phyloP scores from a whole-genome alignment of 2,329 filamentous ascomycete genomes.

The Thielaviopsis punctulata region DNA sequence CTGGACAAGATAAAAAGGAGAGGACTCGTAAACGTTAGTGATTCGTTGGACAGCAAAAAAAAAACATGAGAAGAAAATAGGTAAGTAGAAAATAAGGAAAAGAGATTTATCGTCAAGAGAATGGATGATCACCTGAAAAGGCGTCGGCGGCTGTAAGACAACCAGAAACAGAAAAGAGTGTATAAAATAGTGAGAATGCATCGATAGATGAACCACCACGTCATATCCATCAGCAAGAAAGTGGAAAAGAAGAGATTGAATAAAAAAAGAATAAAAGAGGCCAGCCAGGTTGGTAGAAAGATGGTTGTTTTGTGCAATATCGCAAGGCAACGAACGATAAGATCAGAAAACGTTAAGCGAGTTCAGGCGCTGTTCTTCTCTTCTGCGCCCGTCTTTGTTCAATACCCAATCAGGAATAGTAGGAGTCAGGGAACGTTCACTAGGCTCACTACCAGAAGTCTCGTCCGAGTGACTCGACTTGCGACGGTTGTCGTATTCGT shows the following conservation, averaged over 20 bases:
- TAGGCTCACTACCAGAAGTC: constrained; percentile 11
- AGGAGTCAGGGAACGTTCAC: constrained; percentile 35
- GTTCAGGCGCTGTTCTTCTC: background rate
- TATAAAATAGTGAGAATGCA: background rate
- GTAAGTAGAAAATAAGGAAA: background rate
- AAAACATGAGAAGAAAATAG: background rate
- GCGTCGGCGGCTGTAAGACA: background rate
- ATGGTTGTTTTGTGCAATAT: background rate
- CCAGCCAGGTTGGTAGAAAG: background rate
- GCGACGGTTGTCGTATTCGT: constrained; percentile 2
- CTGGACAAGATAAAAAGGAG: background rate
- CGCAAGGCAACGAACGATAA: background rate
- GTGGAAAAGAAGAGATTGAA: background rate
- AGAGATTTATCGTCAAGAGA: constrained; percentile 2
- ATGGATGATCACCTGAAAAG: constrained; percentile 9
- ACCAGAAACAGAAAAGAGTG: constrained; percentile 3
- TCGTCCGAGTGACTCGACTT: constrained; percentile 3
- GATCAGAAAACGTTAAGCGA: constrained; percentile 2
- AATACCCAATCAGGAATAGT: constrained; percentile 46
- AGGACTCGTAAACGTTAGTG: background rate
- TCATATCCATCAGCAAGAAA: background rate
- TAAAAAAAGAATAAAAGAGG: background rate
- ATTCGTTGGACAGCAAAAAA: background rate
- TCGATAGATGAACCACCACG: background rate
- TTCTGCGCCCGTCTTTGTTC: constrained; percentile 31